phyloP scores from a whole-genome alignment of 2,329 filamentous ascomycete species.

The Neoscytalidium dimidiatum region DNA sequence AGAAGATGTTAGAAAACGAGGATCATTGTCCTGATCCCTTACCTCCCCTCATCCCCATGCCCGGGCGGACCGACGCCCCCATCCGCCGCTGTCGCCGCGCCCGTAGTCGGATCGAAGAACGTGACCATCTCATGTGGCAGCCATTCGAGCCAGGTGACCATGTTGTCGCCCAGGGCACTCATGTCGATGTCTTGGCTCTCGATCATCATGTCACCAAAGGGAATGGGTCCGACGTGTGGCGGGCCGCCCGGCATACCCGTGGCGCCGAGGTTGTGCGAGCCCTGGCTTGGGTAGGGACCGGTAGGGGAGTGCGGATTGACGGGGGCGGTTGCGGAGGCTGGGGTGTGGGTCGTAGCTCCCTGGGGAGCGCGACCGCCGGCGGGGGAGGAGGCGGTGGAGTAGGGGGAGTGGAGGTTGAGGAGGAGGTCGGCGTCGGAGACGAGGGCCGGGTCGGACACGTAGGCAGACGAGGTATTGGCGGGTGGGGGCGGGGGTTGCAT shows the following conservation, averaged over 20 bases:
- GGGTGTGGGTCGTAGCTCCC: background rate
- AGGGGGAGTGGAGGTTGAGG: conserved; percentile 53
- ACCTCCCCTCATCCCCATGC: background rate
- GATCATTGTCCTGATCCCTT: too few relatives aligned
- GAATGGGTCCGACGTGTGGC: conserved; percentile 17
- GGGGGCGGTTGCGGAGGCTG: background rate
- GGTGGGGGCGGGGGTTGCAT: conserved; percentile 36
- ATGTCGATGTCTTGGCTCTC: conserved; percentile 79
- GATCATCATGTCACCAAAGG: conserved; percentile 64
- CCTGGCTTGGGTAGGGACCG: background rate
- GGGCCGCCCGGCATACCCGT: conserved; percentile 27
- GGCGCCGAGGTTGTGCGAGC: conserved; percentile 1
- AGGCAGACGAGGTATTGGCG: conserved; percentile 23
- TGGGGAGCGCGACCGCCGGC: conserved; percentile 10
- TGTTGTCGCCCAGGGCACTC: conserved; percentile 65
- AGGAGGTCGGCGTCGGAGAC: conserved; percentile 51
- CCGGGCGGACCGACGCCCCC: background rate
- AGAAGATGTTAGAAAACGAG: too few relatives aligned
- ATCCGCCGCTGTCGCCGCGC: background rate
- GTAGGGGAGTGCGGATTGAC: background rate
- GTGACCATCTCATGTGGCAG: conserved; percentile 48
- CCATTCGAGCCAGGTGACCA: conserved; percentile 76
- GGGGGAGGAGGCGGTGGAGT: conserved; percentile 31
- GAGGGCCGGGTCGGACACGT: conserved; percentile 32
- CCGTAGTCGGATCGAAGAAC: background rate